Base-by-base conservation (phyloP, 2,329 filamentous ascomycete genomes). In the Sphaerulina populicola region DNA sequence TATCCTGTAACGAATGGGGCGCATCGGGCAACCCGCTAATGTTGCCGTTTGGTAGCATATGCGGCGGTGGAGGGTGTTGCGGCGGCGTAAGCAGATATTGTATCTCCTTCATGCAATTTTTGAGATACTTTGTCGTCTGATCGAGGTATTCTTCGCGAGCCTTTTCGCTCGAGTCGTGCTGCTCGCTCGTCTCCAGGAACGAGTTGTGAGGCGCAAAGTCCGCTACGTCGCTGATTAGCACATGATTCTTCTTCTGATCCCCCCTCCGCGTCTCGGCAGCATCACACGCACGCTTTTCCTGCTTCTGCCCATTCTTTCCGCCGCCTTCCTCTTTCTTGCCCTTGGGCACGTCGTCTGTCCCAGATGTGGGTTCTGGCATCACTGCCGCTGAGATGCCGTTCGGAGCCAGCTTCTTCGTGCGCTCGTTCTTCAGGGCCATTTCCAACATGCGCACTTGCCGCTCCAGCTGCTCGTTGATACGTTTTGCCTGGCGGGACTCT, bases 361-460 rank as follows among this genome's bases (percentile, higher is more conserved):
- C 53, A 38, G 51, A 31, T 38, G 57, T 56, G 15, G 49, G 47
- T 31, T 61, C 62, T 4, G 51, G 47, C 41, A 48, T 49, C 35
- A 52, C 51, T 36, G 60, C 48, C 31, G 53, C 51, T 33, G 60
- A 53, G 33, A 49, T 54, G n/a, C 57, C 59, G 29, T 58, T 58
- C 27, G 51, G 49, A 30, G 57, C 62, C 53, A 60, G 58, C 55
- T 80, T 75, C 71, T 89, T 85, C 47, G 79, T 78, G 18, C 86
- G 78, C 72, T 95, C 88, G 57, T 88, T 85, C 70, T 86, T 89
- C 63, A 96, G 75, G 57, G 91, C 93, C 62, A 83, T 81, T 72
- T 97, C 90, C 56, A 97, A 77, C 71, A 97, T 88, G 49, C 82
- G 77, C 53, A 97, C 86, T 66, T 96, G 94, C 73, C 89, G 89